These are phyloP conservation scores for Penicillium capsulatum DNA, from an alignment of 2,329 filamentous ascomycete genomes.

Conservation along the genomic window DNA sequence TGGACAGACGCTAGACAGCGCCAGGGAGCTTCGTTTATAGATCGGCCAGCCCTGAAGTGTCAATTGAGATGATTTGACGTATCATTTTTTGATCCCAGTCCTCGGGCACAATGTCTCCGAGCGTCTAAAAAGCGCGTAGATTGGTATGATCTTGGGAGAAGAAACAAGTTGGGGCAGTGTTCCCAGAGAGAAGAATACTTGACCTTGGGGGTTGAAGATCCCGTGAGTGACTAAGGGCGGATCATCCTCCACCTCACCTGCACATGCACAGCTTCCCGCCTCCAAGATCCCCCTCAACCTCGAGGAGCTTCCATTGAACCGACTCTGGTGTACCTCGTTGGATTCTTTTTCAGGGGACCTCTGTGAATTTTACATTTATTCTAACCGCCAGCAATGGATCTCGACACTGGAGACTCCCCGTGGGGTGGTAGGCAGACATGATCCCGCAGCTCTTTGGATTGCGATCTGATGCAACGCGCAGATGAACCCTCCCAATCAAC, in stretches of 20 bases:
- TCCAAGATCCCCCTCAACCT: slow-evolving; percentile 4
- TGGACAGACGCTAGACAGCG: slow-evolving; percentile 1
- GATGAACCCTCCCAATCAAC: slow-evolving; percentile 46
- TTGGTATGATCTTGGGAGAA: background rate
- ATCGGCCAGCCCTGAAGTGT: slow-evolving; percentile 7
- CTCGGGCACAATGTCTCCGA: too few species aligned
- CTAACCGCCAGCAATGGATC: slow-evolving; percentile 32
- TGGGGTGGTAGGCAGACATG: slow-evolving; percentile 45
- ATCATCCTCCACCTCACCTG: slow-evolving; percentile 20
- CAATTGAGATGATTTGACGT: slow-evolving; percentile 21
- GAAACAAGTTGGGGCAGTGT: background rate
- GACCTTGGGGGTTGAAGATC: slow-evolving; percentile 18
- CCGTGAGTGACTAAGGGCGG: slow-evolving; percentile 28
- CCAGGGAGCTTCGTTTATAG: slow-evolving; percentile 2
- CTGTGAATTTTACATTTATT: background rate
- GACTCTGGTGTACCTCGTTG: slow-evolving; percentile 2
- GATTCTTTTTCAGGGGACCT: slow-evolving; percentile 1
- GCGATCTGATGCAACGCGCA: slow-evolving; percentile 28
- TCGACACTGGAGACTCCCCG: slow-evolving; percentile 46
- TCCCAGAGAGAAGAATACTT: slow-evolving; percentile 1
- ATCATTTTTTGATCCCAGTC: slow-evolving; percentile 8
- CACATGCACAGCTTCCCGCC: slow-evolving; percentile 21
- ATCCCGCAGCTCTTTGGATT: slow-evolving; percentile 21
- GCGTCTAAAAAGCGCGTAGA: too few species aligned
- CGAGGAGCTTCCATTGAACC: slow-evolving; percentile 10